Evolutionary conservation across 2,329 filamentous ascomycete genomes (phyloP).

Genomic region (Cyphellophora europaea): DNA sequence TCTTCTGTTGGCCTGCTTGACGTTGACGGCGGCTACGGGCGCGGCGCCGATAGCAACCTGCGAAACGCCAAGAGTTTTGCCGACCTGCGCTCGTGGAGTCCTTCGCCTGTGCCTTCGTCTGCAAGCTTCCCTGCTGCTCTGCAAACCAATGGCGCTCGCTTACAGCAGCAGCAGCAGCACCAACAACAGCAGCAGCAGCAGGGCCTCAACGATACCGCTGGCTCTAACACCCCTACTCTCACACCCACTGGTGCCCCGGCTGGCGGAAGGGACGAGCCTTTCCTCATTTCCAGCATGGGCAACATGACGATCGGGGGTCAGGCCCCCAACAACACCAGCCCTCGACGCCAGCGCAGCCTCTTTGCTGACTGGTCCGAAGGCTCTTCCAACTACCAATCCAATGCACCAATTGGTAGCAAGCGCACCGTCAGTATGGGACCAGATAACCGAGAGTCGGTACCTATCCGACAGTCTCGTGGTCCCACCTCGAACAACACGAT

Average conservation of each 20-base stretch:
- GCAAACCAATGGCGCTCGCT: slow-evolving; percentile 52
- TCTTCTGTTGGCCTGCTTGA: slow-evolving; percentile 76
- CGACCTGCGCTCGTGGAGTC: slow-evolving; percentile 87
- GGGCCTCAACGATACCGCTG: slow-evolving; percentile 46
- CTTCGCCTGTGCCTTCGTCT: slow-evolving; percentile 81
- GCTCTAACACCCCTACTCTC: slow-evolving; percentile 57
- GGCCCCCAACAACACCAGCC: slow-evolving; percentile 33
- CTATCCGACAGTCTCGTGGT: slow-evolving; percentile 53
- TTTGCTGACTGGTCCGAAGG: slow-evolving; percentile 17
- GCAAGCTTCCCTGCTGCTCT: slow-evolving; percentile 72
- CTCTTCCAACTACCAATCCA: slow-evolving; percentile 20
- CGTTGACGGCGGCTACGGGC: slow-evolving; percentile 58
- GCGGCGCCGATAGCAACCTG: slow-evolving; percentile 58
- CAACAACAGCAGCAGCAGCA: slow-evolving; percentile 10
- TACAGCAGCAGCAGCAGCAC: slow-evolving; percentile 28
- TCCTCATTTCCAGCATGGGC: slow-evolving; percentile 54
- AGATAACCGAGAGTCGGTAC: slow-evolving; percentile 44
- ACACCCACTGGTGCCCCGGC: slow-evolving; percentile 46
- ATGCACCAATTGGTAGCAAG: slow-evolving; percentile 56
- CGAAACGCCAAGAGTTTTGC: slow-evolving; percentile 94
- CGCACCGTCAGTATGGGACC: slow-evolving; percentile 51
- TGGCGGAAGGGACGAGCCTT: slow-evolving; percentile 39
- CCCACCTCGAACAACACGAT: slow-evolving; percentile 51
- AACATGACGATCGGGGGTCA: slow-evolving; percentile 5
- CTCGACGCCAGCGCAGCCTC: slow-evolving; percentile 19